These are phyloP conservation scores for Microcos paniculata DNA, from an alignment of 345 rosid genomes.

Conservation along the genomic window DNA sequence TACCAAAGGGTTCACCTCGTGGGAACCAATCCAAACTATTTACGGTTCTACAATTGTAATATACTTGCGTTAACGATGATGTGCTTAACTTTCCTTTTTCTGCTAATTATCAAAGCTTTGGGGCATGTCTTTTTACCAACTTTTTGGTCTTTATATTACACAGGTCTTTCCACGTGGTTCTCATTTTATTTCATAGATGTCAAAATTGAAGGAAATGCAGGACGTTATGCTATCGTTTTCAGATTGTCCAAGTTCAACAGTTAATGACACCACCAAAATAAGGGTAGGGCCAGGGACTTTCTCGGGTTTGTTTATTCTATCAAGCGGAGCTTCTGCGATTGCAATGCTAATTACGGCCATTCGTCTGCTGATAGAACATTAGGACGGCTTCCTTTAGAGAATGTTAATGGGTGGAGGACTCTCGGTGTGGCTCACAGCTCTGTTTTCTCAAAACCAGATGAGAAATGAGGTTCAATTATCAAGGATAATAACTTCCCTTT, in stretches of 20 bases:
- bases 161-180: constrained; percentile 1
- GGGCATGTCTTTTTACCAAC: no score
- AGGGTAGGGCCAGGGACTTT: neutral
- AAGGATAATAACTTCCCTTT: no score
- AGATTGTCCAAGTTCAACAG: neutral
- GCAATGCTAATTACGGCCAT: neutral
- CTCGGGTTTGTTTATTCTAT: neutral
- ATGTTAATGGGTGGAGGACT: neutral
- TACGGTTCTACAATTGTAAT: no score
- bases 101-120: no score
- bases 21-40: no score
- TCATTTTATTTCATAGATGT: neutral
- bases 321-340: neutral
- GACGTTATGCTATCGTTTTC: neutral
- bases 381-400: neutral
- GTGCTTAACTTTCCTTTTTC: no score
- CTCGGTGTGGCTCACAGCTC: neutral
- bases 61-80: no score
- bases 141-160: neutral
- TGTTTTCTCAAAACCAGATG: neutral
- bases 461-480: neutral
- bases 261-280: neutral
- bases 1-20: no score
- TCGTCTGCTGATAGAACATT: neutral
- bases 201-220: neutral